Conservation (phyloP, 129 eudicot species). For the Chrysanthemum lavandulifolium region DNA sequence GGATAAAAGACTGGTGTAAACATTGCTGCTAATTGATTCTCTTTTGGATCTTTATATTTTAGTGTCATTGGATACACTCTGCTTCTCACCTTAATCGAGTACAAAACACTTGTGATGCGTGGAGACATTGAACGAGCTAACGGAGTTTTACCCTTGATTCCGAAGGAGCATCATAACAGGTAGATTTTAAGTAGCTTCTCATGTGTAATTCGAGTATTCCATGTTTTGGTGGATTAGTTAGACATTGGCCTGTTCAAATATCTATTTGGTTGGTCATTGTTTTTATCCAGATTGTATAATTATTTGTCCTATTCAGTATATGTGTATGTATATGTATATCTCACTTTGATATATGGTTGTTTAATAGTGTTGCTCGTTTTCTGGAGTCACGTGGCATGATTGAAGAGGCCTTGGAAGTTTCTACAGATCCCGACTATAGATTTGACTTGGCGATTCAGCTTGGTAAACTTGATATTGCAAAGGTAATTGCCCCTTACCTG, state of each 20-base stretch:
- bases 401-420: conserved; percentile 88
- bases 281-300: neutral
- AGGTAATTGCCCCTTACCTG: conserved; percentile 33
- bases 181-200: neutral
- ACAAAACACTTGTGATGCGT: conserved; percentile 96
- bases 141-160: conserved; percentile 75
- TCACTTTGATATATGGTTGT: neutral
- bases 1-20: neutral
- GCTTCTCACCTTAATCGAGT: conserved; percentile 85
- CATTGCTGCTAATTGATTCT: conserved; percentile 5
- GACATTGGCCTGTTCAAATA: neutral
- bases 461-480: conserved; percentile 75
- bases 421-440: conserved; percentile 85
- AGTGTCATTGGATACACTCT: conserved; percentile 88
- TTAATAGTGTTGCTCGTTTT: conserved; percentile 81
- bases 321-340: neutral
- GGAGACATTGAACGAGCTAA: conserved; percentile 89
- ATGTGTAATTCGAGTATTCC: neutral
- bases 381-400: conserved; percentile 91
- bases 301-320: neutral
- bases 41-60: conserved; percentile 14
- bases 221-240: conserved; percentile 1
- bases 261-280: conserved; percentile 1
- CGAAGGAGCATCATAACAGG: conserved; percentile 88
- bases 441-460: conserved; percentile 89